Percentiles rank a stretch among this genome's conserved stretches.
These are phyloP conservation scores for Sporothrix phasma DNA, from an alignment of 2,329 filamentous ascomycete species.

Conservation along the genomic window DNA sequence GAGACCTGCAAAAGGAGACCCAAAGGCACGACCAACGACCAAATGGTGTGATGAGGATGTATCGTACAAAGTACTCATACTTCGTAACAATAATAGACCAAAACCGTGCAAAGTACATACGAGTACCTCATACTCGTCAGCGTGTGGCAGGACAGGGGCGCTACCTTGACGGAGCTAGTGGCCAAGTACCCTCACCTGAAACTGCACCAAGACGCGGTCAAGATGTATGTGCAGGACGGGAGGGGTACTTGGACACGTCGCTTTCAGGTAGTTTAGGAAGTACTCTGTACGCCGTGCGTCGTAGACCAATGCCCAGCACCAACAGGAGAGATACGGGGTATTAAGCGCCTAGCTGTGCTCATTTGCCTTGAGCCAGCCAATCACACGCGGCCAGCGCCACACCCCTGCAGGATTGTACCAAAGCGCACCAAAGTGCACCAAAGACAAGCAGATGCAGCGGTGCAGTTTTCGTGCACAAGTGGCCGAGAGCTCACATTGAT, in stretches of 20 bases:
- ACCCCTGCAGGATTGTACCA: neutral
- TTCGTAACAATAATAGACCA: too few species aligned
- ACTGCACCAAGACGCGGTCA: conserved; percentile 1
- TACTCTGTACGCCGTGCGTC: too few species aligned
- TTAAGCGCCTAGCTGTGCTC: conserved; percentile 8
- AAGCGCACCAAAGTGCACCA: neutral
- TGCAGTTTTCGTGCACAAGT: neutral
- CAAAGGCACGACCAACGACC: neutral
- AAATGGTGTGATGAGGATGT: too few species aligned
- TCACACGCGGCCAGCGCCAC: neutral
- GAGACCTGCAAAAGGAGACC: neutral
- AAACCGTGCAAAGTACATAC: too few species aligned
- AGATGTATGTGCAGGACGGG: neutral
- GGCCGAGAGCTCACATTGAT: too few species aligned
- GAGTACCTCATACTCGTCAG: too few species aligned
- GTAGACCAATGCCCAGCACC: too few species aligned
- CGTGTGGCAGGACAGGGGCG: neutral
- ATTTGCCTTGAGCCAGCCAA: conserved; percentile 2
- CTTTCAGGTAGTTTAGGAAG: too few species aligned
- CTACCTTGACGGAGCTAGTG: conserved; percentile 1
- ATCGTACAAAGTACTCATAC: too few species aligned
- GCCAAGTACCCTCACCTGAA: conserved; percentile 1
- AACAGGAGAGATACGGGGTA: too few species aligned
- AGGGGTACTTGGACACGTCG: neutral
- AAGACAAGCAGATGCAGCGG: neutral